Conservation (phyloP, 805 yeast genomes). For the Schwanniomyces vanrijiae region DNA sequence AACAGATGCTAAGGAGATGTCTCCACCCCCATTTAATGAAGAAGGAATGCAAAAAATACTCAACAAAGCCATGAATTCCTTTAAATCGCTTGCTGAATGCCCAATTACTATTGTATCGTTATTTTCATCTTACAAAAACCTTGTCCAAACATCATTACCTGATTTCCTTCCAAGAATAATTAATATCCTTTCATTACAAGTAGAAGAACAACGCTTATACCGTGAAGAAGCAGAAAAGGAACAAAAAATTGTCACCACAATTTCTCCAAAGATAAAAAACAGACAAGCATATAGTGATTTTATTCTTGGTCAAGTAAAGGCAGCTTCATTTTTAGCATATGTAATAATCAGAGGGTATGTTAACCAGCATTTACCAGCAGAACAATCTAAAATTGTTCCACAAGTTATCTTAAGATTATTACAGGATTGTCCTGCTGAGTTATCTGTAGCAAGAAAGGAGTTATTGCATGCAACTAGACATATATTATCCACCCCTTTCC, state of each 20-base stretch:
- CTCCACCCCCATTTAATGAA: constrained; percentile 42
- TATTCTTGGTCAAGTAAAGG: constrained; percentile 90
- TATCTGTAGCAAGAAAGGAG: constrained; percentile 89
- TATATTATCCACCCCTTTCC: constrained; percentile 86
- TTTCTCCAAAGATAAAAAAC: constrained; percentile 73
- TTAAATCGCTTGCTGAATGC: constrained; percentile 91
- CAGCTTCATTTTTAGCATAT: constrained; percentile 92
- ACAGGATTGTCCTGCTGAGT: constrained; percentile 94
- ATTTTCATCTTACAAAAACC: constrained; percentile 79
- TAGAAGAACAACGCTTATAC: constrained; percentile 61
- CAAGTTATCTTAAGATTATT: constrained; percentile 80
- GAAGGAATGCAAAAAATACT: constrained; percentile 51
- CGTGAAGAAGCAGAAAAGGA: constrained; percentile 49
- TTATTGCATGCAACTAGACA: constrained; percentile 92
- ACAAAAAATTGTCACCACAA: constrained; percentile 63
- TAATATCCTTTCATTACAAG: constrained; percentile 71
- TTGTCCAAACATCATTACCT: constrained; percentile 71
- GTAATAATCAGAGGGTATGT: constrained; percentile 85
- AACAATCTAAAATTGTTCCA: constrained; percentile 64
- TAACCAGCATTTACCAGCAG: constrained; percentile 49
- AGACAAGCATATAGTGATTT: constrained; percentile 84
- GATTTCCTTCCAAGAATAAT: constrained; percentile 80
- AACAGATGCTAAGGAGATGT: constrained; percentile 19
- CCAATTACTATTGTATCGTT: constrained; percentile 95
- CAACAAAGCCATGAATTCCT: constrained; percentile 71